Conservation (phyloP, 2,329 filamentous ascomycete genomes). For the Cladobotryum mycophilum region DNA sequence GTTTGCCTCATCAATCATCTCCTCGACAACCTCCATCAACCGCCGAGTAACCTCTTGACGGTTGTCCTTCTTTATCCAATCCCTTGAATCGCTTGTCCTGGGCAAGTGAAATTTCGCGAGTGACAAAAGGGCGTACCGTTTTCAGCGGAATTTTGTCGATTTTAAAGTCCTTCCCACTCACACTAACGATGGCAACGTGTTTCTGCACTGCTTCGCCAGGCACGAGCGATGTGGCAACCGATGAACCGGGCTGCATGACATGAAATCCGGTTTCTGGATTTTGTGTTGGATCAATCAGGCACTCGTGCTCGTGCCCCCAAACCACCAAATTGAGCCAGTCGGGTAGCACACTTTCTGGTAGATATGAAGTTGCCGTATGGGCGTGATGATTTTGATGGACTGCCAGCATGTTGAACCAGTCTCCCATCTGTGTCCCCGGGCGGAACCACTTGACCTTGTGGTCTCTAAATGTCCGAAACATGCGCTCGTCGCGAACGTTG, state of each 20-base stretch:
- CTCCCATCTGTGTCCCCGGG: conserved; percentile 67
- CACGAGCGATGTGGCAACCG: conserved; percentile 86
- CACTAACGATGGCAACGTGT: conserved; percentile 77
- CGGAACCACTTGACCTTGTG: conserved; percentile 91
- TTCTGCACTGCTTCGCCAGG: conserved; percentile 87
- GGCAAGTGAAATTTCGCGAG: conserved; percentile 70
- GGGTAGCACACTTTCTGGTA: conserved; percentile 88
- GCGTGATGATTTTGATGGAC: conserved; percentile 96
- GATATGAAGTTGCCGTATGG: conserved; percentile 84
- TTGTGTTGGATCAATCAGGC: conserved; percentile 72
- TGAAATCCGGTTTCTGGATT: conserved; percentile 89
- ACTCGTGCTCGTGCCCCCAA: conserved; percentile 98
- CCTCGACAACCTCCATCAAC: conserved; percentile 71
- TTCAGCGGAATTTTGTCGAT: conserved; percentile 78
- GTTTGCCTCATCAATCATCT: conserved; percentile 81
- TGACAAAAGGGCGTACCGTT: conserved; percentile 84
- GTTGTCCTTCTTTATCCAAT: conserved; percentile 74
- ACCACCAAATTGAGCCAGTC: conserved; percentile 86
- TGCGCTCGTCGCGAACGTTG: conserved; percentile 90
- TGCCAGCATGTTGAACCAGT: conserved; percentile 95
- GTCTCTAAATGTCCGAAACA: conserved; percentile 90
- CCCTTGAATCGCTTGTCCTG: conserved; percentile 71
- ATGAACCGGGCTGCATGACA: conserved; percentile 96
- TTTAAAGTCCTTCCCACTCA: conserved; percentile 77
- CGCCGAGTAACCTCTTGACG: conserved; percentile 71